These are phyloP conservation scores for Ilex aquifolium DNA, from an alignment of 257 asterid species.

Conservation along the genomic window DNA sequence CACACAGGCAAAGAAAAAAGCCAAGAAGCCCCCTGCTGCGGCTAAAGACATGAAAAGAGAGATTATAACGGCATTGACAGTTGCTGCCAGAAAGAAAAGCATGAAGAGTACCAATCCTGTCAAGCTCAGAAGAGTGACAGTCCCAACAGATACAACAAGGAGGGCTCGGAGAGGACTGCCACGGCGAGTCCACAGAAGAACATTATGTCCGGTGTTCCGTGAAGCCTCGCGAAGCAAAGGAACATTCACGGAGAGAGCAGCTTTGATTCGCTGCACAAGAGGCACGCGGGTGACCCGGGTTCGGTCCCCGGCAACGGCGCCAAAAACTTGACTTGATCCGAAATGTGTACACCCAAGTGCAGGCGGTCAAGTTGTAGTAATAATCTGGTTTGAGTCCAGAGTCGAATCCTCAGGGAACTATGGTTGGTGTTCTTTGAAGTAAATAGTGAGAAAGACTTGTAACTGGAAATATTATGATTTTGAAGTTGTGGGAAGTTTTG, in stretches of 20 bases:
- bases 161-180: conserved; percentile 70
- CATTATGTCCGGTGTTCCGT: conserved; percentile 39
- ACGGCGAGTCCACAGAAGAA: conserved; percentile 64
- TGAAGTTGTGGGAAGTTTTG: no score
- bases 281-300: no score
- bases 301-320: no score
- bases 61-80: conserved; percentile 64
- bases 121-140: conserved; percentile 47
- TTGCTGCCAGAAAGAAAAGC: conserved; percentile 69
- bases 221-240: conserved; percentile 68
- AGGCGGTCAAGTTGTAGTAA: no score
- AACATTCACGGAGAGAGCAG: conserved; percentile 37
- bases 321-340: no score
- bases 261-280: conserved; percentile 42
- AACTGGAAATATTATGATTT: no score
- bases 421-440: no score
- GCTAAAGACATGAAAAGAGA: conserved; percentile 75
- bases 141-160: conserved; percentile 67
- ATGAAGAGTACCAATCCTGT: conserved; percentile 59
- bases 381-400: no score
- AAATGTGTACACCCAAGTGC: no score
- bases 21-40: conserved; percentile 87
- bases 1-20: conserved; percentile 63
- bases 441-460: no score
- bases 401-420: no score